Percentiles rank a stretch among this genome's conserved stretches.
These are phyloP conservation scores for Leptosphaerulina australis DNA, from an alignment of 2,329 filamentous ascomycete species.

Conservation along the genomic window DNA sequence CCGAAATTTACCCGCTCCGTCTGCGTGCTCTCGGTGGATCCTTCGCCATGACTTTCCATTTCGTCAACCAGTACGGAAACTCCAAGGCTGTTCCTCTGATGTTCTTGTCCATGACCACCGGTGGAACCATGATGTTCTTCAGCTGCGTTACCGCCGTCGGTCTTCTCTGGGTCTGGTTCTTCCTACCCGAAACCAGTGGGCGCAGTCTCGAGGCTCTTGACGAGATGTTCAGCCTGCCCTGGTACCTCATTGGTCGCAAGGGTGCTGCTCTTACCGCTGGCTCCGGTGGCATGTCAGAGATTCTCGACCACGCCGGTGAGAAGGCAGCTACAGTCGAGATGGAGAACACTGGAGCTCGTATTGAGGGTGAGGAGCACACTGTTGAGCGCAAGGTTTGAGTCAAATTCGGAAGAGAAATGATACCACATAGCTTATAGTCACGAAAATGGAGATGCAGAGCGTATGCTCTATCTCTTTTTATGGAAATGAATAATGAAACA, in stretches of 20 bases:
- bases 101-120: conserved; percentile 65
- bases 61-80: conserved; percentile 80
- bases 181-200: conserved; percentile 74
- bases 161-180: conserved; percentile 73
- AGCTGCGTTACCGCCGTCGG: conserved; percentile 70
- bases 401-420: not conserved
- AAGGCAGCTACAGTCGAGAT: conserved; percentile 39
- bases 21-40: conserved; percentile 74
- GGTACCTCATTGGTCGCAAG: conserved; percentile 71
- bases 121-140: conserved; percentile 81
- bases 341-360: conserved; percentile 25
- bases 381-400: conserved; percentile 31
- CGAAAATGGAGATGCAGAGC: conserved; percentile 7
- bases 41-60: conserved; percentile 78
- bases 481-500: conserved; percentile 2
- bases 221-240: conserved; percentile 71
- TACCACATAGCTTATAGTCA: not conserved
- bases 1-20: conserved; percentile 76
- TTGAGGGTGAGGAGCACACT: conserved; percentile 21
- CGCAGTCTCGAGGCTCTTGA: conserved; percentile 71
- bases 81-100: conserved; percentile 74
- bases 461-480: conserved; percentile 13
- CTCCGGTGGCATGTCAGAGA: conserved; percentile 40
- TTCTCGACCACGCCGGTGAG: conserved; percentile 42
- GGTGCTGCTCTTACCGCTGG: conserved; percentile 43